These are phyloP conservation scores for Tilletia indica DNA, from an alignment of 1,284 basidiomycete species.

Conservation along the genomic window DNA sequence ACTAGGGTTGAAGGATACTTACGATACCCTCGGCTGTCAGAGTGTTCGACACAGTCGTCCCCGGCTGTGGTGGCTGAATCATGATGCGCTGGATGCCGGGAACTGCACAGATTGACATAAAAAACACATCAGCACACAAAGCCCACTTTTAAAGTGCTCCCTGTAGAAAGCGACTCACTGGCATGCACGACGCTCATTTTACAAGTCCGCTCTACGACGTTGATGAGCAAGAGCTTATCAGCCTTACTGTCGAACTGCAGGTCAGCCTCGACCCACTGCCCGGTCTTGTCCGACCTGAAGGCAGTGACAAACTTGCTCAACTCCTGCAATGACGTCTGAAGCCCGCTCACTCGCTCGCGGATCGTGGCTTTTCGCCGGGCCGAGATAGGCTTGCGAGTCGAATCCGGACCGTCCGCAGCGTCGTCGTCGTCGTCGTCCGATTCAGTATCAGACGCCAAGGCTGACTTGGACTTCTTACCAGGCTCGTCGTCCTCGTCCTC, in stretches of 20 bases:
- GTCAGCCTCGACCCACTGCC: conserved; percentile 58
- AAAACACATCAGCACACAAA: too few species aligned
- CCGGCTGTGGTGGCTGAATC: conserved; percentile 44
- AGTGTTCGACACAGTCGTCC: conserved; percentile 30
- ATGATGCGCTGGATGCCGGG: conserved; percentile 48
- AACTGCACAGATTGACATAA: conserved; percentile 18
- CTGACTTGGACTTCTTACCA: conserved; percentile 28
- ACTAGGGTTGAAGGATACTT: background rate
- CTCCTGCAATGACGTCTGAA: conserved; percentile 61
- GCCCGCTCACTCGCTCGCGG: conserved; percentile 53
- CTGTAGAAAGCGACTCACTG: conserved; percentile 19
- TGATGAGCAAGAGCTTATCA: conserved; percentile 55
- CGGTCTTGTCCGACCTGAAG: conserved; percentile 70
- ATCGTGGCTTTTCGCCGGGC: conserved; percentile 37
- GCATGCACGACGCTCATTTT: conserved; percentile 51
- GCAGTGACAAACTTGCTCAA: conserved; percentile 61
- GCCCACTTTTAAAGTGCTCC: too few species aligned
- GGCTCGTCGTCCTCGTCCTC: conserved; percentile 29
- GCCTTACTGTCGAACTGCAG: conserved; percentile 42
- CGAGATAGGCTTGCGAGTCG: conserved; percentile 53
- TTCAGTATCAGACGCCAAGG: conserved; percentile 24
- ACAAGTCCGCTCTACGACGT: conserved; percentile 54
- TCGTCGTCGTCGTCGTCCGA: conserved; percentile 57
- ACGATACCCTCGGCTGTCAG: conserved; percentile 53
- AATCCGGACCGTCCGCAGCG: conserved; percentile 38